These are phyloP conservation scores for Trichoderma breve DNA, from an alignment of 2,329 filamentous ascomycete species.

Conservation along the genomic window DNA sequence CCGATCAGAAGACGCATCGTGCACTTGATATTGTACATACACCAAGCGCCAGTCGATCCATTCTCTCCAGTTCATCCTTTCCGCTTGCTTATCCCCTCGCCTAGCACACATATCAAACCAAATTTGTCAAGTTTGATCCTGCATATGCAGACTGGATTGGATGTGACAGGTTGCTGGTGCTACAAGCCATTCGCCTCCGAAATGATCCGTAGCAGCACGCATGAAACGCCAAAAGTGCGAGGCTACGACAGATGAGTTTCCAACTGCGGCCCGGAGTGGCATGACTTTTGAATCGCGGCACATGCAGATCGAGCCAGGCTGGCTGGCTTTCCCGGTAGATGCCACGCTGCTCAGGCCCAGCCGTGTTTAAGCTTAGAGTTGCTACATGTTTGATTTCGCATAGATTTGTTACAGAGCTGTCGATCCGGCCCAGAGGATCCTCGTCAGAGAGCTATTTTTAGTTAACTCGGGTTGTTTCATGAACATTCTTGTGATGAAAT, in stretches of 20 bases:
- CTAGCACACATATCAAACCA: background rate
- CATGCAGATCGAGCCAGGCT: background rate
- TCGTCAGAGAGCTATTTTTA: background rate
- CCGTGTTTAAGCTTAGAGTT: background rate
- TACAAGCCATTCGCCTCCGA: background rate
- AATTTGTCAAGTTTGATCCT: background rate
- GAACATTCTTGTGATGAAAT: background rate
- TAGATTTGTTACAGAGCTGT: background rate
- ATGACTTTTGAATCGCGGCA: background rate
- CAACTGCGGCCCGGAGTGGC: background rate
- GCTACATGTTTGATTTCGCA: background rate
- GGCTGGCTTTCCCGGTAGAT: background rate
- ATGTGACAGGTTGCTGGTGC: background rate
- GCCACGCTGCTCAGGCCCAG: background rate
- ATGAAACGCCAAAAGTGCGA: background rate
- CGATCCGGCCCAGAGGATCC: background rate
- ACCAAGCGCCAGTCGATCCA: background rate
- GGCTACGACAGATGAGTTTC: background rate
- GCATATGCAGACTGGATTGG: background rate
- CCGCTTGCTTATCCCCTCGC: background rate
- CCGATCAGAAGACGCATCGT: background rate
- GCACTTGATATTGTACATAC: background rate
- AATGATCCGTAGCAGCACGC: background rate
- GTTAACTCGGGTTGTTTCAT: background rate
- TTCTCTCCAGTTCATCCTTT: background rate